These are phyloP conservation scores for Ophiostoma ips DNA, from an alignment of 2,329 filamentous ascomycete genomes.

Conservation along the genomic window DNA sequence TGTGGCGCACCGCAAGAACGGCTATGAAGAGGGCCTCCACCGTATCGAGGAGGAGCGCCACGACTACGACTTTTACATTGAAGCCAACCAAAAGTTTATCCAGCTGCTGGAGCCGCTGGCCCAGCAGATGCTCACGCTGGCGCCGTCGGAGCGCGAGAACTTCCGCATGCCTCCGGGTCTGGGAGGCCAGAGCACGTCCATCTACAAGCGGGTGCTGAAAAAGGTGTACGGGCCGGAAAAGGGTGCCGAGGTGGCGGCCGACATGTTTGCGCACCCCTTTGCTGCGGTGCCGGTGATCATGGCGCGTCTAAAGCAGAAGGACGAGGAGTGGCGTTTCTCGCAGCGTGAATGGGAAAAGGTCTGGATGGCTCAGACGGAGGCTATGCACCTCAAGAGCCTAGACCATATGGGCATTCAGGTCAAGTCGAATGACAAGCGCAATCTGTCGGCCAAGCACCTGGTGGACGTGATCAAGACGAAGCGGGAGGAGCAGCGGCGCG, in stretches of 20 bases:
- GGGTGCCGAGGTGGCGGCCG: slow-evolving; percentile 71
- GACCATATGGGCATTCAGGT: slow-evolving; percentile 92
- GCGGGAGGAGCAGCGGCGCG: slow-evolving; percentile 74
- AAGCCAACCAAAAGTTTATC: slow-evolving; percentile 86
- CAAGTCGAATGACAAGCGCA: slow-evolving; percentile 80
- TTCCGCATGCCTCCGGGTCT: slow-evolving; percentile 75
- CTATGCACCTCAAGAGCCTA: slow-evolving; percentile 88
- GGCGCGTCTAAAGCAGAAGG: slow-evolving; percentile 82
- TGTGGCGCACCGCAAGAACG: slow-evolving; percentile 93
- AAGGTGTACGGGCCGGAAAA: slow-evolving; percentile 85
- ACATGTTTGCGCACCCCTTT: slow-evolving; percentile 74
- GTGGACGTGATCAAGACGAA: slow-evolving; percentile 84
- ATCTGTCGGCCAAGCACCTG: slow-evolving; percentile 79
- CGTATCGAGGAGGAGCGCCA: slow-evolving; percentile 96
- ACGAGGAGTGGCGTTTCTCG: slow-evolving; percentile 94
- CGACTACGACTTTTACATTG: slow-evolving; percentile 97
- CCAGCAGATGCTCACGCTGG: slow-evolving; percentile 75
- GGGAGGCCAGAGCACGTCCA: slow-evolving; percentile 86
- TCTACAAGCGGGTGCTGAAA: slow-evolving; percentile 93
- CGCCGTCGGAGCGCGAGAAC: slow-evolving; percentile 51
- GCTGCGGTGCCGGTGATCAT: slow-evolving; percentile 81
- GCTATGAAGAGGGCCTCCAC: slow-evolving; percentile 85
- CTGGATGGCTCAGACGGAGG: slow-evolving; percentile 90
- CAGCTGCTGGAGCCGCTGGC: slow-evolving; percentile 91
- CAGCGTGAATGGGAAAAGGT: slow-evolving; percentile 97